Evolutionary conservation across 164 flowering plant genomes (phyloP).

Genomic region (Pachysandra terminalis): DNA sequence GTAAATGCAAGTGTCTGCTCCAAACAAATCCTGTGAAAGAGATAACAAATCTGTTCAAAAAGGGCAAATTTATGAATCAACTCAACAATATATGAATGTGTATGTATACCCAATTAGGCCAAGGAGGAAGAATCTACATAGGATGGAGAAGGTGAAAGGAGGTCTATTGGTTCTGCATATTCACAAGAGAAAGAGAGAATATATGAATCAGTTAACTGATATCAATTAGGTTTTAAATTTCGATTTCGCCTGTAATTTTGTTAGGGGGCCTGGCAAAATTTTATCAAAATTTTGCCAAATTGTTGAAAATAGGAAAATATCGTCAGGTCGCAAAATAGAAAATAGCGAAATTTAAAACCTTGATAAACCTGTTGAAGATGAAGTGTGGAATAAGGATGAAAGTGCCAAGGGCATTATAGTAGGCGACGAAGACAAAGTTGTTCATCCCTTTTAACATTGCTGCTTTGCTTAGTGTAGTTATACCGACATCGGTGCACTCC

Average conservation of each 20-base stretch:
- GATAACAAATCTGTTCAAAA: no score
- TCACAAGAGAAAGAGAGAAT: no score
- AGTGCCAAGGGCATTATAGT: conserved; percentile 34
- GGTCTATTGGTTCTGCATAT: conserved; percentile 4
- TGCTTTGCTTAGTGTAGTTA: conserved; percentile 36
- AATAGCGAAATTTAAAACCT: no score
- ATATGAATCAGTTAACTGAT: no score
- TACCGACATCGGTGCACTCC: conserved; percentile 22
- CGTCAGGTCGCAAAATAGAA: no score
- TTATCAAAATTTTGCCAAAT: no score
- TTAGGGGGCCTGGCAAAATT: no score
- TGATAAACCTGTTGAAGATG: conserved; percentile 23
- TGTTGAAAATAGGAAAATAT: no score
- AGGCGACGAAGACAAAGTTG: conserved; percentile 32
- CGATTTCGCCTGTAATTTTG: no score
- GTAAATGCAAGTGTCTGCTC: conserved; percentile 38
- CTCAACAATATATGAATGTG: background rate
- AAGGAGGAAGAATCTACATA: conserved; percentile 34
- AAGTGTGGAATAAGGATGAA: conserved; percentile 30
- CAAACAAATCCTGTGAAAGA: conserved; percentile 25
- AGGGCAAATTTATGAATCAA: no score
- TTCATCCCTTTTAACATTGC: conserved; percentile 45
- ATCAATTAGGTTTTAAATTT: no score
- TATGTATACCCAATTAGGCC: conserved; percentile 40
- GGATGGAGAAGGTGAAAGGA: conserved; percentile 24